Conservation (phyloP, 257 asterid genomes). For the Scutellaria galericulata region DNA sequence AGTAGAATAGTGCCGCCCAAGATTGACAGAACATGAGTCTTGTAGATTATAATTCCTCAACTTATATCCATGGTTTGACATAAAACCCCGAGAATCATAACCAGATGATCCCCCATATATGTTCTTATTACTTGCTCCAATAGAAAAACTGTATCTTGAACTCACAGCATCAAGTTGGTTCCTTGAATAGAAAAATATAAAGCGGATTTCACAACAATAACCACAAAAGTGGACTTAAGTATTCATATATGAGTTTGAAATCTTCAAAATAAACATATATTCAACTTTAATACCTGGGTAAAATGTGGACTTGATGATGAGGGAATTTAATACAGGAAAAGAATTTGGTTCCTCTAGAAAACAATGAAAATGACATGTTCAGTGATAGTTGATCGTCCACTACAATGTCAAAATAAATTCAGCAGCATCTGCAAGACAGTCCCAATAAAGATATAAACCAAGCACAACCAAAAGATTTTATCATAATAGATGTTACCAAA, state of each 20-base stretch:
- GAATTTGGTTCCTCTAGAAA: conserved; percentile 47
- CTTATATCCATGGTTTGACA: conserved; percentile 43
- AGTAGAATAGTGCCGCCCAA: conserved; percentile 58
- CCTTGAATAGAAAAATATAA: conserved; percentile 35
- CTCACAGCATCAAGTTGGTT: conserved; percentile 33
- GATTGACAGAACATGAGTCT: conserved; percentile 37
- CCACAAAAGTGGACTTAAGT: not conserved
- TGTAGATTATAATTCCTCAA: conserved; percentile 40
- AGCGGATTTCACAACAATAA: not conserved
- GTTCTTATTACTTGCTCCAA: conserved; percentile 34
- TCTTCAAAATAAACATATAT: not conserved
- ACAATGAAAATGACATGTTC: conserved; percentile 62
- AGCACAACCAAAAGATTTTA: not conserved
- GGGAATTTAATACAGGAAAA: conserved; percentile 37
- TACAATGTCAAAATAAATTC: conserved; percentile 29
- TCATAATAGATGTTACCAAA: not conserved
- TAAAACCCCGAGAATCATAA: conserved; percentile 38
- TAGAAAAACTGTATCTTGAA: conserved; percentile 35
- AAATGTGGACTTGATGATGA: conserved; percentile 35
- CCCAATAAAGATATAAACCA: conserved; percentile 17
- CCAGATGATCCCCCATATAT: conserved; percentile 40
- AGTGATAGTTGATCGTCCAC: conserved; percentile 5
- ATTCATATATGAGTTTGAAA: not conserved
- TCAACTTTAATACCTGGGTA: conserved; percentile 44
- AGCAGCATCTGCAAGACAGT: conserved; percentile 41